Base-by-base conservation (phyloP, 2,329 filamentous ascomycete genomes). In the Dactylellina cionopaga region DNA sequence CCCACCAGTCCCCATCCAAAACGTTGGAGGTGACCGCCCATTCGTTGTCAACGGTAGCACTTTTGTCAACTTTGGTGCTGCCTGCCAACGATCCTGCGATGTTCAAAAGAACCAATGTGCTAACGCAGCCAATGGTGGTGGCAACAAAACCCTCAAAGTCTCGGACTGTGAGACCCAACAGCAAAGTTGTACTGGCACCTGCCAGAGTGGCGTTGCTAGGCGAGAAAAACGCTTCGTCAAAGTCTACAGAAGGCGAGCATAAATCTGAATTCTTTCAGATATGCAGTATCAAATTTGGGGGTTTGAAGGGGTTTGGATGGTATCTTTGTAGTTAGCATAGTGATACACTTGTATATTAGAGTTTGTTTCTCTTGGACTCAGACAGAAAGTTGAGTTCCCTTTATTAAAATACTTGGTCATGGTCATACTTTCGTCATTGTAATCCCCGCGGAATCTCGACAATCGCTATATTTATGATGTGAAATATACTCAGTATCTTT, bases 31-130 rank as follows among this genome's bases (percentile, higher is more conserved):
- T 76, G 69, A 79, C 19, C 83, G 87, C 29, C 85, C 86, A 62
- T 88, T 88, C 79, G 75, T 79, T 19, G 85, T 88, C 68, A 84
- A 85, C 75, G 85, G 84, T 51, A 81, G 82, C 81, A 87, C 82
- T 35, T 89, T 90, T 77, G 84, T 84, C 37, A 85, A 85, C 77
- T 78, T 85, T 75, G 80, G 78, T 2, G 85, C 84, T 7, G 88
- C 88, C 17, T 80, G 85, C 39, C 84, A 88, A 79, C 83, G 88
- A 47, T 84, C 86, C 33, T 90, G 88, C 77, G 84, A 87, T 72
- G 84, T 88, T 68, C 86, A 89, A 80, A 85, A 87, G 80, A 89
- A 88, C 76, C 80, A 78, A 2, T 90, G 88, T 76, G 81, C 84
- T 10, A 80, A 87, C 74, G 83, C 83, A 25, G 85, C 84, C 64